Evolutionary conservation across 345 rosid genomes (phyloP).

Genomic region (Bretschneidera sinensis): DNA sequence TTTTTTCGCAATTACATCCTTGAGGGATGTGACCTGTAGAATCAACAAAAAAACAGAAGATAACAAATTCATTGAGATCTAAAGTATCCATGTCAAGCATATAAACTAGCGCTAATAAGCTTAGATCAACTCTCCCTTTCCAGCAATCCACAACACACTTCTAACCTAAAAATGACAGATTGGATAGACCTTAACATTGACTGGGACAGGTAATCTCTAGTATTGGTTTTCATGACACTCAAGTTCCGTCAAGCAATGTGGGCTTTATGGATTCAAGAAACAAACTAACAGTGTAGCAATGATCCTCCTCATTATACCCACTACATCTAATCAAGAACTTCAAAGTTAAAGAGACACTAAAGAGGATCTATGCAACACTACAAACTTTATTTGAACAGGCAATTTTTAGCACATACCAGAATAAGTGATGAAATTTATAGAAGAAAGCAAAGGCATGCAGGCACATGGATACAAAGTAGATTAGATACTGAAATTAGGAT

Average conservation of each 20-base stretch:
- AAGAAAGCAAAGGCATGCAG: no score
- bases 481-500: neutral
- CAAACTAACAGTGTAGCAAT: no score
- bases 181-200: neutral
- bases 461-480: no score
- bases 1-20: conserved; percentile 62
- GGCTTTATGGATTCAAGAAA: neutral
- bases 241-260: neutral
- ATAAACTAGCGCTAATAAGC: neutral
- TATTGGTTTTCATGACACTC: neutral
- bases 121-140: no score
- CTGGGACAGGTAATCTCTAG: neutral
- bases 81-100: neutral
- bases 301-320: neutral
- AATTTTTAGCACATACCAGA: neutral
- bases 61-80: neutral
- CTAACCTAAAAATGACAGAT: neutral
- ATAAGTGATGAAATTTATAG: no score
- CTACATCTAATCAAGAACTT: neutral
- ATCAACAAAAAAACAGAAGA: conserved; percentile 13
- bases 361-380: no score
- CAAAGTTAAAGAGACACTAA: neutral
- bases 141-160: neutral
- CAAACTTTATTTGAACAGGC: neutral
- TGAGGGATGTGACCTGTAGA: conserved; percentile 66